Conservation (phyloP, 2,329 filamentous ascomycete genomes). For the Penicillium sp. region DNA sequence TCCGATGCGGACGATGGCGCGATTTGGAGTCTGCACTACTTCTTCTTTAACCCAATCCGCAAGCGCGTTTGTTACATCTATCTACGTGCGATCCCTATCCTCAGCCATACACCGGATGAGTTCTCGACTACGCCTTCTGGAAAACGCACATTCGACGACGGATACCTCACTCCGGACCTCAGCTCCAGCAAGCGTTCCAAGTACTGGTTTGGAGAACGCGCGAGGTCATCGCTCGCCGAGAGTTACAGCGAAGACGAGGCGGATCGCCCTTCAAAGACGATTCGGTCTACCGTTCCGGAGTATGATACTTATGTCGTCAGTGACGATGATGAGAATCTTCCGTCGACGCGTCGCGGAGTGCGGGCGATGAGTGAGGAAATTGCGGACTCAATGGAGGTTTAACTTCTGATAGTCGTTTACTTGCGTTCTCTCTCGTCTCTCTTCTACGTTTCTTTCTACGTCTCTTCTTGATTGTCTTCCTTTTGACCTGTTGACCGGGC, state of each 20-base stretch:
- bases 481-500: slow-evolving; percentile 19
- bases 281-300: slow-evolving; percentile 37
- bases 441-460: slow-evolving; percentile 2
- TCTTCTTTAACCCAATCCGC: slow-evolving; percentile 90
- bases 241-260: slow-evolving; percentile 46
- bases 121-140: slow-evolving; percentile 42
- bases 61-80: slow-evolving; percentile 95
- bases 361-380: slow-evolving; percentile 54
- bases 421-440: not conserved
- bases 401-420: slow-evolving; percentile 9
- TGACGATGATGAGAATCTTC: slow-evolving; percentile 43
- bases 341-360: slow-evolving; percentile 44
- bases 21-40: slow-evolving; percentile 94
- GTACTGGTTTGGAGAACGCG: slow-evolving; percentile 78
- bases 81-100: slow-evolving; percentile 70
- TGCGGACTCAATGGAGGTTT: slow-evolving; percentile 53
- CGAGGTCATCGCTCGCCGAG: slow-evolving; percentile 43
- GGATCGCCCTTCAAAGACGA: slow-evolving; percentile 23
- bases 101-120: slow-evolving; percentile 64
- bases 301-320: slow-evolving; percentile 45
- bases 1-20: slow-evolving; percentile 91
- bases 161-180: slow-evolving; percentile 48
- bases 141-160: slow-evolving; percentile 49
- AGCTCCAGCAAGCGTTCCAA: slow-evolving; percentile 75
- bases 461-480: slow-evolving; percentile 16